A percentile compares a stretch with the other conserved stretches of the same genome.
phyloP scores from a whole-genome alignment of 305 asterid genomes.

The Galium porrigens region DNA sequence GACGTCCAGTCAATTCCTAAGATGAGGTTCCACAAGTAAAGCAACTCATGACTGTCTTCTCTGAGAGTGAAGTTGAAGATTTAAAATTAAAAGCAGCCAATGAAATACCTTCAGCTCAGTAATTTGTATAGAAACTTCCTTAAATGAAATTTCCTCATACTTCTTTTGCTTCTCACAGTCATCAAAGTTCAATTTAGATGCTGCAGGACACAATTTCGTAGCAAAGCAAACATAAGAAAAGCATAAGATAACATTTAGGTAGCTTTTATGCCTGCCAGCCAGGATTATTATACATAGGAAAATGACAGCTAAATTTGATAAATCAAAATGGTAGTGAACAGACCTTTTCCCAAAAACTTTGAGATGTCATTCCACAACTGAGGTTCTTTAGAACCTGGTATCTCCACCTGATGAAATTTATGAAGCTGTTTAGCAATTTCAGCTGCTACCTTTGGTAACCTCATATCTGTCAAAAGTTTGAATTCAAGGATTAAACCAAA shows the following conservation, averaged over 20 bases:
- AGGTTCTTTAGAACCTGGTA: slow-evolving; percentile 80
- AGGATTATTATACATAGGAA: slow-evolving; percentile 6
- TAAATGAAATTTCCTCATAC: slow-evolving; percentile 54
- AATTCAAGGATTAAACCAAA: not conserved
- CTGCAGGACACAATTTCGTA: slow-evolving; percentile 32
- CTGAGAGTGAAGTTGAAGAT: not conserved
- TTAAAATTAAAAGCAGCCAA: not conserved
- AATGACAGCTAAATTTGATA: not conserved
- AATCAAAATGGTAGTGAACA: slow-evolving; percentile 5
- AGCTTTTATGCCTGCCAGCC: slow-evolving; percentile 12
- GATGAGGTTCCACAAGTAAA: slow-evolving; percentile 3
- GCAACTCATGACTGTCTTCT: not conserved
- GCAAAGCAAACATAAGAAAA: slow-evolving; percentile 21
- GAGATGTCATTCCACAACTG: slow-evolving; percentile 72
- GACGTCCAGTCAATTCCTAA: slow-evolving; percentile 60
- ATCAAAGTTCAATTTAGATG: slow-evolving; percentile 59
- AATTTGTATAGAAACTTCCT: slow-evolving; percentile 46
- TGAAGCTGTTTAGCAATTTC: slow-evolving; percentile 73
- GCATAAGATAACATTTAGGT: slow-evolving; percentile 11
- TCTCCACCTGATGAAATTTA: slow-evolving; percentile 70
- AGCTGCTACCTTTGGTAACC: slow-evolving; percentile 58
- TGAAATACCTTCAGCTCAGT: slow-evolving; percentile 51
- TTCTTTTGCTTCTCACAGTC: slow-evolving; percentile 45
- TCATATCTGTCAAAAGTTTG: slow-evolving; percentile 48
- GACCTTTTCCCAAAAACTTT: slow-evolving; percentile 61